Evolutionary conservation across 2,329 filamentous ascomycete species (phyloP), one percentile per base, ranked within the genome.

Genomic region (Atkinsonella texensis): DNA sequence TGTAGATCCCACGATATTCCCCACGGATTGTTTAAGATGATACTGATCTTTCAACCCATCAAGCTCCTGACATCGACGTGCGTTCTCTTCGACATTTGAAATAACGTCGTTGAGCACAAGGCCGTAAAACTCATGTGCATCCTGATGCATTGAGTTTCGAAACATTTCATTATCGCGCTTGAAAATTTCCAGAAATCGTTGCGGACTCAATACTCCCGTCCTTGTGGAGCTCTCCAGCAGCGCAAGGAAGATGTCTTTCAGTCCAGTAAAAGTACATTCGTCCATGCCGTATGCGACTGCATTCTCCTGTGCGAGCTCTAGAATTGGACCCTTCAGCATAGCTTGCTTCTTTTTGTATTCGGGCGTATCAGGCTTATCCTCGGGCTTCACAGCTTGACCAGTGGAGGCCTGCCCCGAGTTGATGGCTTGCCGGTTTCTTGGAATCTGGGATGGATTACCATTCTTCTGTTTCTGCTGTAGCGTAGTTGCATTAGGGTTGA

Each of bases 281-380:
- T 88, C 81, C 90, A 97, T 96, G 59, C 87, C 88, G 63, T 96
- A 95, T 17, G 83, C 80, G 45, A 76, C 75, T 8, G 84, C 77
- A 62, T 89, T 93, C 61, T 94, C 88, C 60, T 86, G 84, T 48
- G 84, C 81, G 67, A 97, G 79, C 60, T 94, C 87, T 52, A 97
- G 68, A 39, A 96, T 84, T 0, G 93, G 93, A 0, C 93, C 89
- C 43, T 85, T 85, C 54, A 90, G 76, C 74, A 97, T 83, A 17
- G 90, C 90, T 65, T 93, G 83, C 70, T 95, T 96, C 75, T 98
- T 98, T 71, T 96, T 96, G 71, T 93, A 95, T 69, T 98, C 93
- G 0, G 91, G 89, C 1, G 90, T 90, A 62, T 97, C 90, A 55
- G 87, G 87, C 66, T 89, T 95, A 63, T 97, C 93, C 66, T 97